phyloP scores from a whole-genome alignment of 1,139 yeast species.

The Sugiyamaella pinicola region DNA sequence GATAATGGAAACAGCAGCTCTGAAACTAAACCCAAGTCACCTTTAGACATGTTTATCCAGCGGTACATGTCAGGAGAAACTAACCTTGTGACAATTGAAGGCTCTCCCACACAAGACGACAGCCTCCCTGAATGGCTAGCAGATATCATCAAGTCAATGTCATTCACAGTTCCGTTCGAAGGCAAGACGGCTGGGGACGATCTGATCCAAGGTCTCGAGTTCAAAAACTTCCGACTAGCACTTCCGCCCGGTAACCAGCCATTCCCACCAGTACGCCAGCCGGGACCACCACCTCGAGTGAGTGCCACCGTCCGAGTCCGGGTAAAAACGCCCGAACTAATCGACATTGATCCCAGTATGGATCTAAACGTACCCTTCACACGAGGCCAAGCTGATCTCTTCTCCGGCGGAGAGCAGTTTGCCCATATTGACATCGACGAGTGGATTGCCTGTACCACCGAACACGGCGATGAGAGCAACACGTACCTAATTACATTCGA shows the following conservation, averaged over 20 bases:
- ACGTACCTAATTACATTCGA: slow-evolving; percentile 34
- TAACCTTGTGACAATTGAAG: slow-evolving; percentile 25
- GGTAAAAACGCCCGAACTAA: slow-evolving; percentile 29
- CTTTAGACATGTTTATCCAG: slow-evolving; percentile 31
- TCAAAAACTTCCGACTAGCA: slow-evolving; percentile 30
- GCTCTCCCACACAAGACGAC: slow-evolving; percentile 24
- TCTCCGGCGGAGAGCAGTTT: slow-evolving; percentile 35
- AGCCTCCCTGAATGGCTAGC: slow-evolving; percentile 30
- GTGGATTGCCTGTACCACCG: slow-evolving; percentile 43
- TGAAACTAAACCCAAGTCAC: slow-evolving; percentile 25
- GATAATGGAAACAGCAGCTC: slow-evolving; percentile 15
- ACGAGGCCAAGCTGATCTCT: slow-evolving; percentile 39
- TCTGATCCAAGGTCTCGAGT: slow-evolving; percentile 31
- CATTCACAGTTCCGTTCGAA: slow-evolving; percentile 25
- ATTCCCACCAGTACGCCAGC: slow-evolving; percentile 26
- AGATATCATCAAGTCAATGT: slow-evolving; percentile 22
- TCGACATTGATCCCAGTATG: slow-evolving; percentile 27
- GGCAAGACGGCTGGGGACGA: slow-evolving; percentile 31
- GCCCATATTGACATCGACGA: slow-evolving; percentile 38
- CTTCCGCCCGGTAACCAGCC: slow-evolving; percentile 29
- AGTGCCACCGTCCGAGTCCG: slow-evolving; percentile 33
- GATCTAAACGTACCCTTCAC: slow-evolving; percentile 29
- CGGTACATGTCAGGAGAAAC: slow-evolving; percentile 31
- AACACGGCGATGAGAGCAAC: slow-evolving; percentile 24
- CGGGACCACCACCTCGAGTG: slow-evolving; percentile 30